phyloP scores from a whole-genome alignment of 2,329 filamentous ascomycete species.

The Ramichloridium luteum region DNA sequence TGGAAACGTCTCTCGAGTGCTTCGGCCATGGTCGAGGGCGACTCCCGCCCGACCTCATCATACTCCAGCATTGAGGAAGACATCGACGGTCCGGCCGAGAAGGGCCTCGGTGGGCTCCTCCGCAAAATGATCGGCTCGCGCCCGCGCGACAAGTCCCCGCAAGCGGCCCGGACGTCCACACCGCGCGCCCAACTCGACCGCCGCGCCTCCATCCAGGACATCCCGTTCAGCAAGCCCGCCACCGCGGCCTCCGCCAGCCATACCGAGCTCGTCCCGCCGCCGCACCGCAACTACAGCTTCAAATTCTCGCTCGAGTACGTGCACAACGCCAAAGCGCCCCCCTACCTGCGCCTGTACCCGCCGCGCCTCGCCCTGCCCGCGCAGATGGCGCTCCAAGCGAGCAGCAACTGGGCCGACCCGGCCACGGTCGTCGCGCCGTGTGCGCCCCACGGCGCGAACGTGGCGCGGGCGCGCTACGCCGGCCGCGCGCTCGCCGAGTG shows the following conservation, averaged over 20 bases:
- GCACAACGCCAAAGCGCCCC: conserved; percentile 42
- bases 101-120: conserved; percentile 24
- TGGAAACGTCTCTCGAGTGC: conserved; percentile 27
- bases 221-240: conserved; percentile 2
- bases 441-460: conserved; percentile 28
- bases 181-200: not conserved
- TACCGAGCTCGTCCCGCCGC: conserved; percentile 2
- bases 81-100: conserved; percentile 15
- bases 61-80: conserved; percentile 18
- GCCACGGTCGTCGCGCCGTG: conserved; percentile 10
- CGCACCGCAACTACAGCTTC: conserved; percentile 53
- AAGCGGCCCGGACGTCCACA: conserved; percentile 6
- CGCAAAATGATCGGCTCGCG: conserved; percentile 24
- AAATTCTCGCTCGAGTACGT: conserved; percentile 63
- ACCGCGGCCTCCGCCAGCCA: conserved; percentile 1
- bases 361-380: conserved; percentile 60
- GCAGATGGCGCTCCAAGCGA: conserved; percentile 47
- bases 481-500: conserved; percentile 70
- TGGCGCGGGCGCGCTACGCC: conserved; percentile 43
- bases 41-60: conserved; percentile 18
- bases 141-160: conserved; percentile 15
- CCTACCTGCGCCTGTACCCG: conserved; percentile 49
- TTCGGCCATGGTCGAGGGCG: conserved; percentile 16
- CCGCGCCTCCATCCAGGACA: not conserved
- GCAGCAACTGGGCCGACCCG: conserved; percentile 10